These are phyloP conservation scores for Phytophthora pini DNA, from an alignment of 352 stramenopile species.

Conservation along the genomic window DNA sequence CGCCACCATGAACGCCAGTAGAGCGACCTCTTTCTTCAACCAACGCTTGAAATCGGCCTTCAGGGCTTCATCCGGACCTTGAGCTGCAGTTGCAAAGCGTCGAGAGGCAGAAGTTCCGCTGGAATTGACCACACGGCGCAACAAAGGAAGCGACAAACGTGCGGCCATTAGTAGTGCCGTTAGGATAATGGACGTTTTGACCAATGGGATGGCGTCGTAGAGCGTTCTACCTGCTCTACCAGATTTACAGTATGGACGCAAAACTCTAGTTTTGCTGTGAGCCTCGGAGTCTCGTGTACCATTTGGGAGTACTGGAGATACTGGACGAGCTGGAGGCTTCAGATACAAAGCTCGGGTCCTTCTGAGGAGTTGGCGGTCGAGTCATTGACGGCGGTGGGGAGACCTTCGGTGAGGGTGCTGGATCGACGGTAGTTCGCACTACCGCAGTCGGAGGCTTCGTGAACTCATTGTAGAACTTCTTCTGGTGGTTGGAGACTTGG, in stretches of 20 bases:
- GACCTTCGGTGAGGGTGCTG: constrained; percentile 20
- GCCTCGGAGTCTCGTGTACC: constrained; percentile 69
- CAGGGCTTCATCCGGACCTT: constrained; percentile 46
- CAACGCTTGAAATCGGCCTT: constrained; percentile 74
- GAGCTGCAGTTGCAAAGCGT: constrained; percentile 29
- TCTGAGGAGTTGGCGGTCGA: constrained; percentile 38
- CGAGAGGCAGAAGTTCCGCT: background rate
- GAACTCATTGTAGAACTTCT: constrained; percentile 19
- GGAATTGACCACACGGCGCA: constrained; percentile 11
- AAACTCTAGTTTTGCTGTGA: no score
- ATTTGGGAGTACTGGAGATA: constrained; percentile 54
- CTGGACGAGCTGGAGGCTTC: constrained; percentile 16
- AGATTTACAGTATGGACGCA: no score
- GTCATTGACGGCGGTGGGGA: constrained; percentile 50
- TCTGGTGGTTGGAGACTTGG: constrained; percentile 23
- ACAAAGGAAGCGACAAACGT: constrained; percentile 25
- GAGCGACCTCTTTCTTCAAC: constrained; percentile 53
- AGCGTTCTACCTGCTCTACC: no score
- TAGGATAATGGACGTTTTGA: constrained; percentile 19
- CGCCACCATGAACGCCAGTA: constrained; percentile 56
- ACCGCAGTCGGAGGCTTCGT: constrained; percentile 1
- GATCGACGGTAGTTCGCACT: background rate
- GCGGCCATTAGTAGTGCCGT: constrained; percentile 11
- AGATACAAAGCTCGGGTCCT: constrained; percentile 8
- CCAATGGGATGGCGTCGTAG: constrained; percentile 17